These are phyloP conservation scores for Saccharomycopsis selenospora DNA, from an alignment of 805 yeast species.

Conservation along the genomic window DNA sequence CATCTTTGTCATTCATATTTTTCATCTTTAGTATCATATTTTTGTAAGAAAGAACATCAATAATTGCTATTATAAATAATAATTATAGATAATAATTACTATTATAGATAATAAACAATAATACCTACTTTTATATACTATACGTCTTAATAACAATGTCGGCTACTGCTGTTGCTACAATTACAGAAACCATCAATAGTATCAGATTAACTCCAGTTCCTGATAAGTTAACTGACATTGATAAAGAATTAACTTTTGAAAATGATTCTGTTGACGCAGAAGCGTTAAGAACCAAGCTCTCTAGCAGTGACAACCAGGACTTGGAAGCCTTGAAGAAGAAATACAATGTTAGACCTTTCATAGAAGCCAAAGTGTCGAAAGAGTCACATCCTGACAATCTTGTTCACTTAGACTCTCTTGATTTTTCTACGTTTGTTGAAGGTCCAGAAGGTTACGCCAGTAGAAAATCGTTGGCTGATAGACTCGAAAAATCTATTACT, in stretches of 20 bases:
- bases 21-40: no score
- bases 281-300: not conserved
- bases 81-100: no score
- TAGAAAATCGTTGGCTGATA: conserved; percentile 30
- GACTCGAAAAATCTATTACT: conserved; percentile 33
- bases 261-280: not conserved
- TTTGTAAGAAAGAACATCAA: no score
- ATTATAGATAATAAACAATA: no score
- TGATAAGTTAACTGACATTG: conserved; percentile 1
- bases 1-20: no score
- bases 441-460: conserved; percentile 30
- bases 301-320: not conserved
- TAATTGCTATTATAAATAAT: no score
- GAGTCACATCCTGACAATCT: conserved; percentile 24
- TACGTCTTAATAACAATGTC: no score
- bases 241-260: conserved; percentile 5
- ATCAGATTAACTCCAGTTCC: conserved; percentile 17
- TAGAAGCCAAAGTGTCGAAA: conserved; percentile 22
- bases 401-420: conserved; percentile 25
- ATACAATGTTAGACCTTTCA: conserved; percentile 29
- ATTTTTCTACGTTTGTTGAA: conserved; percentile 30
- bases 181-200: conserved; percentile 6
- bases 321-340: conserved; percentile 14
- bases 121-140: no score
- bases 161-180: no score